A percentile compares a stretch with the other conserved stretches of the same genome.
Evolutionary conservation across 371 early-diverging fungal species (phyloP).

Genomic region (Lichtheimia corymbifera): DNA sequence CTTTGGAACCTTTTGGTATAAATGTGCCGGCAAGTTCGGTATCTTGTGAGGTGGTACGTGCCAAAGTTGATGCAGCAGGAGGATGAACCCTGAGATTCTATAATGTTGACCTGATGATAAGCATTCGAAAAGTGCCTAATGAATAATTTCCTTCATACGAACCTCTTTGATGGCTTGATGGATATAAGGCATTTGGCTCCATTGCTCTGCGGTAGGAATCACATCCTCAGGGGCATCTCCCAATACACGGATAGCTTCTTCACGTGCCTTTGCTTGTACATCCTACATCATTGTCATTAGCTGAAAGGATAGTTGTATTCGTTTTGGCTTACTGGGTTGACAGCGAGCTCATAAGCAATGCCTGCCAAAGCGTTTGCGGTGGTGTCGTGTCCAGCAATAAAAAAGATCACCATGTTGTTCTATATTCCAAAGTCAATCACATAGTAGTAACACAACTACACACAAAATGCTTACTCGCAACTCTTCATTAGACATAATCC

Average conservation of each 20-base stretch:
- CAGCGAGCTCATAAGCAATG: conserved; percentile 37
- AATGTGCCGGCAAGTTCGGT: conserved; percentile 35
- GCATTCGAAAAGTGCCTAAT: neutral
- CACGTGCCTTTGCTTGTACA: conserved; percentile 39
- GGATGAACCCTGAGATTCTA: conserved; percentile 17
- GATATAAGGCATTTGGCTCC: conserved; percentile 38
- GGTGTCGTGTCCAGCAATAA: conserved; percentile 31
- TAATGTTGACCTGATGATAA: neutral
- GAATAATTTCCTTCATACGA: neutral
- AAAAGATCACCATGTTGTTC: conserved; percentile 45
- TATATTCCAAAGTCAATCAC: conserved; percentile 8
- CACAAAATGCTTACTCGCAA: conserved; percentile 7
- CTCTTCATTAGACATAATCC: conserved; percentile 16
- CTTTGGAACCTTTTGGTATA: conserved; percentile 44
- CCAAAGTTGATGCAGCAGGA: conserved; percentile 6
- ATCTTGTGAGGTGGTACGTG: conserved; percentile 34
- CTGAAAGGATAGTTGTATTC: neutral
- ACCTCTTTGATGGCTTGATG: conserved; percentile 36
- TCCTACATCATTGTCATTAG: conserved; percentile 6
- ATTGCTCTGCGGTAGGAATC: conserved; percentile 40
- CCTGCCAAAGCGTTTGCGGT: conserved; percentile 36
- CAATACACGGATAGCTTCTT: conserved; percentile 45
- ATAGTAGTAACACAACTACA: too few relatives aligned
- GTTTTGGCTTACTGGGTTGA: conserved; percentile 26
- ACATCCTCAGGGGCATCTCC: conserved; percentile 39